Percentiles rank a stretch among this genome's conserved stretches.
These are phyloP conservation scores for Dillenia turbinata DNA, from an alignment of 164 flowering plant genomes.

Conservation along the genomic window DNA sequence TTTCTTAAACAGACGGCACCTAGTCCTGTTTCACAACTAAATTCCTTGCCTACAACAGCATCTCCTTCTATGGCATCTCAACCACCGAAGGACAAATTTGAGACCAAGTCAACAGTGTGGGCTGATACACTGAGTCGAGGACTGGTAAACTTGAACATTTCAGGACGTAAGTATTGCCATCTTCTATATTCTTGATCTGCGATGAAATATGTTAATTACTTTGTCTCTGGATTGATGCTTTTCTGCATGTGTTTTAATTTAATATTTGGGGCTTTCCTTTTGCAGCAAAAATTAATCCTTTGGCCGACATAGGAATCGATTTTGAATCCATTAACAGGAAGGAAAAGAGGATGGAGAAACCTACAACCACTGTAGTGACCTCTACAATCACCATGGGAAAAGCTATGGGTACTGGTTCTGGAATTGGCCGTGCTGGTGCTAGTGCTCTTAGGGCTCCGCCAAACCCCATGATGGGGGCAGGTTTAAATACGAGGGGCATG, in stretches of 20 bases:
- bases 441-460: constrained; percentile 50
- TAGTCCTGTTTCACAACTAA: constrained; percentile 25
- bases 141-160: constrained; percentile 83
- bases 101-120: constrained; percentile 94
- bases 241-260: background rate
- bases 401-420: constrained; percentile 99
- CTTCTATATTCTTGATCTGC: background rate
- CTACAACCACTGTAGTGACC: constrained; percentile 41
- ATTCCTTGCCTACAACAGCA: constrained; percentile 29
- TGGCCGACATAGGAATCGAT: constrained; percentile 92
- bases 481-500: constrained; percentile 13
- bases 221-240: no score
- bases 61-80: constrained; percentile 43
- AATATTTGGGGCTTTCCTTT: background rate
- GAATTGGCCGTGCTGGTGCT: constrained; percentile 92
- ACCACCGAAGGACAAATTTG: constrained; percentile 70
- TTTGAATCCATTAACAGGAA: constrained; percentile 90
- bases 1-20: constrained; percentile 26
- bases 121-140: constrained; percentile 94
- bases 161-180: constrained; percentile 72
- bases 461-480: constrained; percentile 60
- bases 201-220: background rate
- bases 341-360: constrained; percentile 89
- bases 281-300: constrained; percentile 94
- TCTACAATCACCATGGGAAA: constrained; percentile 87